Conservation (phyloP, 1,284 basidiomycete genomes). For the Cryptococcus sp. region DNA sequence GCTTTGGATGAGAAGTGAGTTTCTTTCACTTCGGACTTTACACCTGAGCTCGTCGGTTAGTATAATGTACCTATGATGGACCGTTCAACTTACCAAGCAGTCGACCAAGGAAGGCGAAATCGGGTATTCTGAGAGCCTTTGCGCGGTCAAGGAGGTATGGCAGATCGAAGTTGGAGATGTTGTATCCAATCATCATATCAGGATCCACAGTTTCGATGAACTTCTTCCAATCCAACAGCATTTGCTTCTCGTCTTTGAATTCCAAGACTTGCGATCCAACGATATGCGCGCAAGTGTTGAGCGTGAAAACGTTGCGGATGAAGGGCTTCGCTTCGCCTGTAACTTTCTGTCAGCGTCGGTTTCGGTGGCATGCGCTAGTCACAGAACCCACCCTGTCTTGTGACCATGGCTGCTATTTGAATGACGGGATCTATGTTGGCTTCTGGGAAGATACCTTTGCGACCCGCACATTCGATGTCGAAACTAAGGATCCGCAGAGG, state of each 20-base stretch:
- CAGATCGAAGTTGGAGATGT: constrained; percentile 87
- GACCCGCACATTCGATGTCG: constrained; percentile 94
- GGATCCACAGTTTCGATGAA: constrained; percentile 87
- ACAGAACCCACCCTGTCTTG: constrained; percentile 71
- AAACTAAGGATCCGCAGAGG: constrained; percentile 90
- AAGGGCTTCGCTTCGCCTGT: constrained; percentile 86
- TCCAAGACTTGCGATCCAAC: constrained; percentile 92
- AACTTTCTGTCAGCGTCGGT: constrained; percentile 9
- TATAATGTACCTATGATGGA: background rate
- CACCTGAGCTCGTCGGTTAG: constrained; percentile 56
- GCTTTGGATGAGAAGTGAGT: constrained; percentile 96
- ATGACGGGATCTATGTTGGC: constrained; percentile 86
- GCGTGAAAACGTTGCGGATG: constrained; percentile 92
- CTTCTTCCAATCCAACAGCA: constrained; percentile 78
- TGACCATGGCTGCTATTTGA: constrained; percentile 97
- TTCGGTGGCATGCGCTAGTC: background rate
- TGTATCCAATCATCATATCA: constrained; percentile 92
- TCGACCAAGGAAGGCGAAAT: constrained; percentile 77
- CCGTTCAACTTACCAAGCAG: constrained; percentile 63
- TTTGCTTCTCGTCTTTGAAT: constrained; percentile 69
- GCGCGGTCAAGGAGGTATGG: constrained; percentile 91
- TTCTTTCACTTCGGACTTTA: constrained; percentile 76
- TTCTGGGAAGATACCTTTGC: constrained; percentile 94
- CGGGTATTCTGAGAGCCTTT: constrained; percentile 68
- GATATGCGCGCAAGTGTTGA: constrained; percentile 88